These are phyloP conservation scores for Kazachstania viticola DNA, from an alignment of 805 yeast genomes.

Conservation along the genomic window DNA sequence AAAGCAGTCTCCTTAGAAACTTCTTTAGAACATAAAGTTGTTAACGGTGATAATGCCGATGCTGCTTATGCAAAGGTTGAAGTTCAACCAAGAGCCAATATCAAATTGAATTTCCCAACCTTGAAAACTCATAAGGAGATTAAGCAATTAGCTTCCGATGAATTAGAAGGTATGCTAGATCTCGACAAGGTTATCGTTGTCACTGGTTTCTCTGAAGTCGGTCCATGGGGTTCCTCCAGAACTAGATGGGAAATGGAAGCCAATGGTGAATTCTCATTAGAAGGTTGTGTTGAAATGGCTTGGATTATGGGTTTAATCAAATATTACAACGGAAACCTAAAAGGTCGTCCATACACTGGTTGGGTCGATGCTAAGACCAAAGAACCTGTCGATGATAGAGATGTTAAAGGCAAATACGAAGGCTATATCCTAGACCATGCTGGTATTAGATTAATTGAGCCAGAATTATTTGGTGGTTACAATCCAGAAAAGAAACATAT, in stretches of 20 bases:
- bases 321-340: constrained; percentile 70
- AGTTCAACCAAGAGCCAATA: constrained; percentile 89
- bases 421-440: constrained; percentile 78
- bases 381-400: constrained; percentile 89
- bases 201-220: constrained; percentile 96
- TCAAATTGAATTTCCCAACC: constrained; percentile 86
- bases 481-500: constrained; percentile 89
- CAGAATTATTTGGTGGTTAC: constrained; percentile 87
- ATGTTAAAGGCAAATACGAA: constrained; percentile 87
- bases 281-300: constrained; percentile 98
- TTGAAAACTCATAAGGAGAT: constrained; percentile 68
- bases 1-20: constrained; percentile 92
- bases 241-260: constrained; percentile 99
- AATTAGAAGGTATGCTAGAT: constrained; percentile 83
- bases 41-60: constrained; percentile 82
- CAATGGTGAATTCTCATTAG: constrained; percentile 83
- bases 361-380: constrained; percentile 95
- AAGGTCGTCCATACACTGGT: constrained; percentile 73
- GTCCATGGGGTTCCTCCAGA: constrained; percentile 99
- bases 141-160: constrained; percentile 50
- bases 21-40: constrained; percentile 69
- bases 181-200: constrained; percentile 87
- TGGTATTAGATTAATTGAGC: constrained; percentile 95
- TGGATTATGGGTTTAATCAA: constrained; percentile 98
- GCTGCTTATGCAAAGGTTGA: constrained; percentile 67